A percentile compares a stretch with the other conserved stretches of the same genome.
phyloP scores from a whole-genome alignment of 805 yeast genomes.

The Ogataea zsoltii region DNA sequence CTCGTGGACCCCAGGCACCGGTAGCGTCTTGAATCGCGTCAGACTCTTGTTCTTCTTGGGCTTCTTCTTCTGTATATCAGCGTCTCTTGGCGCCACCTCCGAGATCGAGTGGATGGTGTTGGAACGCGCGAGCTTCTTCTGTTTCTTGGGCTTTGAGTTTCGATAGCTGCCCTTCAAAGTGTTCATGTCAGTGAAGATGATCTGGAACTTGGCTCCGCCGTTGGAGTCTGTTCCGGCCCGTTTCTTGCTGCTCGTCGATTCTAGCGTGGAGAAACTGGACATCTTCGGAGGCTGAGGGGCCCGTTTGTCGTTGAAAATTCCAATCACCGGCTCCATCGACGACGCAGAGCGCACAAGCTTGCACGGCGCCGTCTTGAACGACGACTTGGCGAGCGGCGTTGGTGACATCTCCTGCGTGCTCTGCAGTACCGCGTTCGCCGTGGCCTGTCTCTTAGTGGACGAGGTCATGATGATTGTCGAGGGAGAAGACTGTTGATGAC shows the following conservation, averaged over 20 bases:
- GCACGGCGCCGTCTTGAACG: conserved; percentile 27
- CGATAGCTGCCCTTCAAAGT: conserved; percentile 26
- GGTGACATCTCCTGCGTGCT: conserved; percentile 29
- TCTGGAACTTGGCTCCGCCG: conserved; percentile 46
- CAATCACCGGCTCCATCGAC: conserved; percentile 34
- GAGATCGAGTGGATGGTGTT: conserved; percentile 17
- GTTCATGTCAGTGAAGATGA: conserved; percentile 44
- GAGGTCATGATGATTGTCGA: conserved; percentile 35
- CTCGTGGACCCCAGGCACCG: neutral
- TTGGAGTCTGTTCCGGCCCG: conserved; percentile 29
- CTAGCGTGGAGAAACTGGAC: conserved; percentile 8
- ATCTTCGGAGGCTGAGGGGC: conserved; percentile 8
- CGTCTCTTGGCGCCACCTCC: neutral
- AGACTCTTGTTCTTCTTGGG: conserved; percentile 13
- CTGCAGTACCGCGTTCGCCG: conserved; percentile 8
- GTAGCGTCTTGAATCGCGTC: conserved; percentile 12
- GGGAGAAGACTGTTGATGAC: conserved; percentile 34
- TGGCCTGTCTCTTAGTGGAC: conserved; percentile 22
- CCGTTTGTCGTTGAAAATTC: conserved; percentile 31
- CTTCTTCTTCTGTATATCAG: conserved; percentile 9
- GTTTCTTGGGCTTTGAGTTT: conserved; percentile 11
- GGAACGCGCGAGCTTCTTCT: conserved; percentile 20
- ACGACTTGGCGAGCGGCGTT: conserved; percentile 35
- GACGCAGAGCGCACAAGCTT: conserved; percentile 29
- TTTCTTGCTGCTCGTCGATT: conserved; percentile 8